Evolutionary conservation across 768 basidiomycete genomes (phyloP).

Genomic region (Tylopilus balloui): DNA sequence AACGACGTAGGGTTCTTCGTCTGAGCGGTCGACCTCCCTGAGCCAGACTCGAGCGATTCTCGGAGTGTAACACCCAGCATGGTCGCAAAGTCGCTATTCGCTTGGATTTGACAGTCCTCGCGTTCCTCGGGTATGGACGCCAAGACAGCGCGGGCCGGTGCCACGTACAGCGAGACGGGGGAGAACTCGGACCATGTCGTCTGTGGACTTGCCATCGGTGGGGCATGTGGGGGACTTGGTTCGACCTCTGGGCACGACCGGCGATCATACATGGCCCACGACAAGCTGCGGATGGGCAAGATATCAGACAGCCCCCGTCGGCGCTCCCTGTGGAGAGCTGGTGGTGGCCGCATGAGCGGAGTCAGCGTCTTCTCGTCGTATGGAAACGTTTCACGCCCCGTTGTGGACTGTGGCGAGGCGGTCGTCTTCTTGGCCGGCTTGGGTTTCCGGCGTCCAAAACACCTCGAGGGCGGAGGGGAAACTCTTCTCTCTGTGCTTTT

Average conservation of each 20-base stretch:
- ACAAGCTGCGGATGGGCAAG: conserved; percentile 23
- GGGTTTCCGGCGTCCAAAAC: conserved; percentile 6
- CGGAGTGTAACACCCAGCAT: conserved; percentile 13
- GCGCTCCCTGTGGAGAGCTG: conserved; percentile 11
- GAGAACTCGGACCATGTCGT: conserved; percentile 33
- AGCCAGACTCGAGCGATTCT: conserved; percentile 9
- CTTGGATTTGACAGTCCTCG: conserved; percentile 24
- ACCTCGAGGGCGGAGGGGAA: not conserved
- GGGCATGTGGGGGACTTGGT: not conserved
- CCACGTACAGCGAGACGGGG: conserved; percentile 15
- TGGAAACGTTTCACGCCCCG: conserved; percentile 2
- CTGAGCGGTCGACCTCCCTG: not conserved
- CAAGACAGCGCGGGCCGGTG: conserved; percentile 19
- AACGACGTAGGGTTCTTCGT: not conserved
- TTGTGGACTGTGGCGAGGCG: not conserved
- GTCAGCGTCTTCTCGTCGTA: conserved; percentile 14
- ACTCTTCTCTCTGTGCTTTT: not conserved
- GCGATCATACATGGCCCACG: conserved; percentile 10
- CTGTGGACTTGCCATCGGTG: conserved; percentile 4
- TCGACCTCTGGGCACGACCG: conserved; percentile 2
- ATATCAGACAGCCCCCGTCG: conserved; percentile 13
- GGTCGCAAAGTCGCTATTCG: conserved; percentile 9
- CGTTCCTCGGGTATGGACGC: conserved; percentile 29
- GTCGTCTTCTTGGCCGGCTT: not conserved
- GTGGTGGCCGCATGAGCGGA: conserved; percentile 13